Conservation (phyloP, 345 rosid genomes). For the Pseudoturritis turrita region DNA sequence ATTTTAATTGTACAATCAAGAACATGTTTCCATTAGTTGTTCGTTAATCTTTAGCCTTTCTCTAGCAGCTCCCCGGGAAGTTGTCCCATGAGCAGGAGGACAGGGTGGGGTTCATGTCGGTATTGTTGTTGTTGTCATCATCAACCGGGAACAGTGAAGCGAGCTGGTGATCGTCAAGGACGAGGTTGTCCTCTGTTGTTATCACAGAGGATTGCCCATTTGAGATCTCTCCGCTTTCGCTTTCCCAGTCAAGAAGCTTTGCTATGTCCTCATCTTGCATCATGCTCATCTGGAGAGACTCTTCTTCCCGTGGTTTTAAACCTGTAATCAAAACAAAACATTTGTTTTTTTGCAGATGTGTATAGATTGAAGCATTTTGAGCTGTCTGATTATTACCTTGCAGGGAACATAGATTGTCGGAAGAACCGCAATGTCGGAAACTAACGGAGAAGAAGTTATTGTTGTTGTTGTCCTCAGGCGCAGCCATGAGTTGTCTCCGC, state of each 20-base stretch:
- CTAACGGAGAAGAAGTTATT: neutral
- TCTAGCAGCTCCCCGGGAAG: slow-evolving; percentile 41
- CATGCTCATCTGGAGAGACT: slow-evolving; percentile 21
- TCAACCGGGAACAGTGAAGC: slow-evolving; percentile 36
- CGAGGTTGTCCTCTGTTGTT: slow-evolving; percentile 41
- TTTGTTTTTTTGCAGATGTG: neutral
- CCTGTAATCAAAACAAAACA: slow-evolving; percentile 7
- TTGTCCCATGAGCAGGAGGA: slow-evolving; percentile 38
- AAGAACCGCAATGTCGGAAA: neutral
- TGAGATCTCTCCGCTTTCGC: slow-evolving; percentile 38
- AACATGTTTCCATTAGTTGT: neutral
- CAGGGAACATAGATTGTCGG: neutral
- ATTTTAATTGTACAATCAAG: neutral
- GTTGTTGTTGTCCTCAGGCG: neutral
- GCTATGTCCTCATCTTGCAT: slow-evolving; percentile 41
- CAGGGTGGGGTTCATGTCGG: slow-evolving; percentile 22
- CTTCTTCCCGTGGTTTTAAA: slow-evolving; percentile 29
- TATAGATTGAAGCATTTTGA: neutral
- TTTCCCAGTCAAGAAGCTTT: slow-evolving; percentile 21
- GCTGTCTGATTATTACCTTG: slow-evolving; percentile 14
- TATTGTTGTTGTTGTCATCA: slow-evolving; percentile 13
- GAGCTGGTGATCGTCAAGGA: slow-evolving; percentile 47
- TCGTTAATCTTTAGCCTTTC: neutral
- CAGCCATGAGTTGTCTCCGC: slow-evolving; percentile 12
- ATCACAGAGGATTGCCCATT: slow-evolving; percentile 39